These are phyloP conservation scores for Diospyros lotus DNA, from an alignment of 148 eudicot species.

Conservation along the genomic window DNA sequence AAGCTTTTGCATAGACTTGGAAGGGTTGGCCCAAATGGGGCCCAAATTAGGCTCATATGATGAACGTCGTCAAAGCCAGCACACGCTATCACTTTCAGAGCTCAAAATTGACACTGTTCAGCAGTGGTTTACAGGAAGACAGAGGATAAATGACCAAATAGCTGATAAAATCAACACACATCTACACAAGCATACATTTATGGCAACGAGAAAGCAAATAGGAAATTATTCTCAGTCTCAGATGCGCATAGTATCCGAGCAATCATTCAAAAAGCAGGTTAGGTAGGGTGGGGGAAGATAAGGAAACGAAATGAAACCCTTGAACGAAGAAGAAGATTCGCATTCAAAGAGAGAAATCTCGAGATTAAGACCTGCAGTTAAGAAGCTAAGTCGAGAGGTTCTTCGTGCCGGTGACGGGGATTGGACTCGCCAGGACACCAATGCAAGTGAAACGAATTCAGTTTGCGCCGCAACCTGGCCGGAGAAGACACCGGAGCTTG, in stretches of 20 bases:
- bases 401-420: neutral
- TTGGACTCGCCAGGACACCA: neutral
- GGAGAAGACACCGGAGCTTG: neutral
- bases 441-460: neutral
- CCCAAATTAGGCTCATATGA: slow-evolving; percentile 13
- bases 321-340: slow-evolving; percentile 1
- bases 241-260: neutral
- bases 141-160: neutral
- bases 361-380: neutral
- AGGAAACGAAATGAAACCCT: slow-evolving; percentile 2
- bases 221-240: neutral
- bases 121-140: slow-evolving; percentile 10
- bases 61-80: neutral
- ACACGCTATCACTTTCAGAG: slow-evolving; percentile 18
- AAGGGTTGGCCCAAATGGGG: slow-evolving; percentile 12
- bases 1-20: too few relatives aligned
- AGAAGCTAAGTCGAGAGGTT: neutral
- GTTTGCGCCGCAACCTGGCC: slow-evolving; percentile 6
- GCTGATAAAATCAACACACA: neutral
- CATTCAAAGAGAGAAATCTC: neutral
- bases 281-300: neutral
- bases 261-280: neutral
- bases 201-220: neutral
- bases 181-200: neutral
- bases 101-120: slow-evolving; percentile 3